Percentiles rank a stretch among this genome's conserved stretches.
phyloP scores from a whole-genome alignment of 2,329 filamentous ascomycete species.

The Rugonectria rugulosa region DNA sequence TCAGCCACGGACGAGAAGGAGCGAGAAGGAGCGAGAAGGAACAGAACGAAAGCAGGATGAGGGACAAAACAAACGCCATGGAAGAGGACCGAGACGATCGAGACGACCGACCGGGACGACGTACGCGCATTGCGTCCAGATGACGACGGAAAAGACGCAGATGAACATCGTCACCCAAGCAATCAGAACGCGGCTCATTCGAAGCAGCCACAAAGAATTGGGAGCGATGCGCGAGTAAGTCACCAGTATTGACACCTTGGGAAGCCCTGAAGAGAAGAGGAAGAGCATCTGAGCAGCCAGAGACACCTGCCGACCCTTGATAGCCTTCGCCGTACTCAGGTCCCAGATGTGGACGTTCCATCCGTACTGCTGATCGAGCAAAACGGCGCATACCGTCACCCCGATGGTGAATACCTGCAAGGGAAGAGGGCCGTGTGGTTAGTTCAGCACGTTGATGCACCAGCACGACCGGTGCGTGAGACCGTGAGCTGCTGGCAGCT shows the following conservation, averaged over 20 bases:
- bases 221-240: constrained; percentile 52
- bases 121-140: constrained; percentile 49
- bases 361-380: constrained; percentile 46
- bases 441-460: too few relatives aligned
- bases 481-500: too few relatives aligned
- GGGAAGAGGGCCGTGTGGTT: constrained; percentile 5
- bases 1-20: background rate
- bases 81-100: too few relatives aligned
- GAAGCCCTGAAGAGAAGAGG: constrained; percentile 46
- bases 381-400: constrained; percentile 45
- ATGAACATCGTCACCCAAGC: constrained; percentile 39
- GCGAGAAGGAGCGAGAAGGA: too few relatives aligned
- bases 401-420: constrained; percentile 42
- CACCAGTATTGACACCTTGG: constrained; percentile 50
- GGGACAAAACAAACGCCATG: too few relatives aligned
- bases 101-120: too few relatives aligned
- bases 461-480: too few relatives aligned
- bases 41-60: too few relatives aligned
- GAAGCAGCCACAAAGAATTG: constrained; percentile 42
- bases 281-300: constrained; percentile 51
- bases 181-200: constrained; percentile 40
- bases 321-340: constrained; percentile 35
- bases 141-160: constrained; percentile 42
- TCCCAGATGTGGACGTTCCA: constrained; percentile 51
- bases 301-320: constrained; percentile 46